These are phyloP conservation scores for Sarocladium oryzae DNA, from an alignment of 2,329 filamentous ascomycete genomes.

Conservation along the genomic window DNA sequence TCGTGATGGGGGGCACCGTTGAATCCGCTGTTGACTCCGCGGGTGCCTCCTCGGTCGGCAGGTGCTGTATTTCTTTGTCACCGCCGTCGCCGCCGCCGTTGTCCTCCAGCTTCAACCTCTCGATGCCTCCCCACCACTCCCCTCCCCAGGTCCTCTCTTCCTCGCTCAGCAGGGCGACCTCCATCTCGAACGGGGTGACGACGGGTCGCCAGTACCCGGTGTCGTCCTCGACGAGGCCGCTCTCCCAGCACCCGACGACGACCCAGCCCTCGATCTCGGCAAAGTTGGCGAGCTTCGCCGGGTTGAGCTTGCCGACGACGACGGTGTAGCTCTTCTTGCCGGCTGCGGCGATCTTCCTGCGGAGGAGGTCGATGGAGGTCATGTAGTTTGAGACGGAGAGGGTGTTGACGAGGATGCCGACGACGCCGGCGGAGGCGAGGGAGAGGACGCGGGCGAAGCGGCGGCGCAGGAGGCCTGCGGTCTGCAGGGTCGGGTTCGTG, in stretches of 20 bases:
- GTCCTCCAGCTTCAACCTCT: conserved; percentile 54
- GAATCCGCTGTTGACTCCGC: neutral
- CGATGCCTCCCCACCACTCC: conserved; percentile 84
- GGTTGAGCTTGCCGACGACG: conserved; percentile 93
- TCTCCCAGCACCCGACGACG: conserved; percentile 97
- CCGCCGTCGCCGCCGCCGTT: no score
- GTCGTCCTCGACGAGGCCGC: conserved; percentile 80
- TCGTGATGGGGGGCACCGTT: no score
- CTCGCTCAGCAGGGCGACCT: conserved; percentile 68
- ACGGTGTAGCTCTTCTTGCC: conserved; percentile 96
- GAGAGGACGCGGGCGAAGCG: conserved; percentile 83
- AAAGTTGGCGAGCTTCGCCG: conserved; percentile 95
- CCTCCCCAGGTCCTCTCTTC: conserved; percentile 76
- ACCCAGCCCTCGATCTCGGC: conserved; percentile 94
- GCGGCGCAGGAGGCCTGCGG: conserved; percentile 60
- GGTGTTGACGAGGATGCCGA: conserved; percentile 94
- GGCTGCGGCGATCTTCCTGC: conserved; percentile 63
- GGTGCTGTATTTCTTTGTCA: conserved; percentile 14
- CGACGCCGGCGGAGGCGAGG: conserved; percentile 73
- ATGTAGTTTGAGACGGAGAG: conserved; percentile 89
- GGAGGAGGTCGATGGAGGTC: conserved; percentile 67
- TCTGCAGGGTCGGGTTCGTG: conserved; percentile 36
- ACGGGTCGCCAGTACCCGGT: conserved; percentile 78
- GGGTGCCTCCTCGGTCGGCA: neutral
- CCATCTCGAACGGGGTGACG: conserved; percentile 91